Conservation (phyloP, 192 early-diverging fungal species). For the Physocladia obscura region DNA sequence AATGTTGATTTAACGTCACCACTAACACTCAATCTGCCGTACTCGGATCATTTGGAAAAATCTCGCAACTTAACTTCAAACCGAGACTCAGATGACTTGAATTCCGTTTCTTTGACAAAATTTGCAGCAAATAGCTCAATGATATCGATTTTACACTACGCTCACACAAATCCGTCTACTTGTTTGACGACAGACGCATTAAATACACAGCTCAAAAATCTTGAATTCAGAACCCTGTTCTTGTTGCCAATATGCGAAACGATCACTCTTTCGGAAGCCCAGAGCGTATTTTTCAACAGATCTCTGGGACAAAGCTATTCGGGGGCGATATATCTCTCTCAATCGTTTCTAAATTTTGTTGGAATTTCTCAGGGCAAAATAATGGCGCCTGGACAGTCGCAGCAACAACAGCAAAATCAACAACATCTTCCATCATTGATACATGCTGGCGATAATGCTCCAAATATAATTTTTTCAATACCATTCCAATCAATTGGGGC, state of each 20-base stretch:
- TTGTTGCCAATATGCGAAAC: constrained; percentile 46
- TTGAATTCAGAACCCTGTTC: constrained; percentile 54
- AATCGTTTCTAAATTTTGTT: constrained; percentile 52
- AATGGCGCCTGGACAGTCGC: neutral
- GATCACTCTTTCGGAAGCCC: constrained; percentile 43
- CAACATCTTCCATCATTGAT: constrained; percentile 14
- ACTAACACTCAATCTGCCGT: neutral
- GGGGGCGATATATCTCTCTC: constrained; percentile 50
- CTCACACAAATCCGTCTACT: constrained; percentile 38
- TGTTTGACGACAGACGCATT: constrained; percentile 28
- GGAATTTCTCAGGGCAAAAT: constrained; percentile 2
- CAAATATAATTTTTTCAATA: constrained; percentile 36
- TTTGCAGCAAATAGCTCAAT: constrained; percentile 10
- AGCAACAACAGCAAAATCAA: neutral
- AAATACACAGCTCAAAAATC: constrained; percentile 43
- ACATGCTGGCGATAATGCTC: neutral
- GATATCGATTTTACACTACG: constrained; percentile 33
- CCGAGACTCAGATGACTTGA: no score
- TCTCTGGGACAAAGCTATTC: constrained; percentile 16
- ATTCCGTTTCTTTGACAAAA: neutral
- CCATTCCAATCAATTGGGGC: constrained; percentile 41
- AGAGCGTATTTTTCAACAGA: constrained; percentile 44
- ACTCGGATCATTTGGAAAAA: neutral
- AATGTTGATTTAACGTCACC: constrained; percentile 3
- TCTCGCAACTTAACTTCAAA: neutral